Evolutionary conservation across 495 filamentous ascomycete genomes (phyloP).

Genomic region (Pseudoneurospora amorphoporcata): DNA sequence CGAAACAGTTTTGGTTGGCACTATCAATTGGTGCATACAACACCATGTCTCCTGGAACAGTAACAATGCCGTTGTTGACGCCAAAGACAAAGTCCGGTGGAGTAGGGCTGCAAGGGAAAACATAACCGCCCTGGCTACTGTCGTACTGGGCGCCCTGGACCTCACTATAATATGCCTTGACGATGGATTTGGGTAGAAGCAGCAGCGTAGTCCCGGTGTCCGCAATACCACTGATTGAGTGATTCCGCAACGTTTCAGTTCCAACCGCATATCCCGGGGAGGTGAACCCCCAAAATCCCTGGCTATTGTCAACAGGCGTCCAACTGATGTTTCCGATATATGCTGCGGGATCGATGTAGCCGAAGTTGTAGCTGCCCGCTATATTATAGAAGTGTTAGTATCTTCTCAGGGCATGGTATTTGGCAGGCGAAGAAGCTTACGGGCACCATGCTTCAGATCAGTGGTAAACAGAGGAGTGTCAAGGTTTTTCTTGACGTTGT

Average conservation of each 20-base stretch:
- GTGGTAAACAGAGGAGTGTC: conserved; percentile 58
- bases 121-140: conserved; percentile 48
- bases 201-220: conserved; percentile 70
- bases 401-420: background rate
- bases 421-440: conserved; percentile 15
- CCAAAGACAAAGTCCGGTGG: conserved; percentile 54
- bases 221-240: conserved; percentile 41
- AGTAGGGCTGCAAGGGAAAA: conserved; percentile 51
- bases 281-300: conserved; percentile 67
- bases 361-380: conserved; percentile 65
- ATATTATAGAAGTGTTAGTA: conserved; percentile 1
- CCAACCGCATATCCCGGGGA: conserved; percentile 53
- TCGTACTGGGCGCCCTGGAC: conserved; percentile 43
- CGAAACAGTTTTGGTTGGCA: conserved; percentile 41
- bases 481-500: conserved; percentile 50
- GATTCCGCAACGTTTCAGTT: conserved; percentile 19
- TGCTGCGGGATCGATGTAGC: conserved; percentile 53
- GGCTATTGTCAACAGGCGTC: conserved; percentile 41
- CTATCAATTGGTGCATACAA: conserved; percentile 38
- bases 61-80: conserved; percentile 37
- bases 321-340: conserved; percentile 58
- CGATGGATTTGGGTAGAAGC: conserved; percentile 46
- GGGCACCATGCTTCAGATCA: conserved; percentile 47
- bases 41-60: conserved; percentile 45
- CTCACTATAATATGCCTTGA: conserved; percentile 52